Conservation (phyloP, 108 stramenopile genomes). For the Skeletonema menzelii region DNA sequence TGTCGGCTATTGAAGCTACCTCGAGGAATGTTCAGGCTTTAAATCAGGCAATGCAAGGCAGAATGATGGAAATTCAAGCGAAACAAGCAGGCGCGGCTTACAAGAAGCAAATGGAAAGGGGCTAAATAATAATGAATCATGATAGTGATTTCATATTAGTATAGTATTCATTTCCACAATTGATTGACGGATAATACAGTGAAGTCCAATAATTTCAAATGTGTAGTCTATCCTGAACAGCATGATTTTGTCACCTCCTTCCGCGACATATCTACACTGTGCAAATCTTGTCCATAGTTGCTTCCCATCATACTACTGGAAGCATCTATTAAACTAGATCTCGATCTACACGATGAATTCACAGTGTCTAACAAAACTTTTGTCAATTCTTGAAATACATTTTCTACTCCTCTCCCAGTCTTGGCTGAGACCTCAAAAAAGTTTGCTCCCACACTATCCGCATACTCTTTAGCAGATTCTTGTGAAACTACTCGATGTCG, state of each 20-base stretch:
- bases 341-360: conserved; percentile 13
- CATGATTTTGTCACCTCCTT: not conserved
- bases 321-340: conserved; percentile 16
- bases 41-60: conserved; percentile 86
- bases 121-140: not conserved
- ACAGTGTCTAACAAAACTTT: conserved; percentile 25
- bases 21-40: conserved; percentile 71
- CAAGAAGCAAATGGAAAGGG: conserved; percentile 8
- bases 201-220: too few species aligned
- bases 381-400: conserved; percentile 30
- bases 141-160: not conserved
- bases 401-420: conserved; percentile 27
- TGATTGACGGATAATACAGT: not conserved
- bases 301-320: conserved; percentile 13
- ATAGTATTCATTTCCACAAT: not conserved
- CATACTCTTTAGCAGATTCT: conserved; percentile 19
- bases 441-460: conserved; percentile 46
- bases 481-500: conserved; percentile 15
- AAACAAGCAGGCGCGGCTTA: conserved; percentile 60
- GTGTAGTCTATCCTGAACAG: not conserved
- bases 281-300: not conserved
- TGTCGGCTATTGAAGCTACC: conserved; percentile 61
- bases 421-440: conserved; percentile 86
- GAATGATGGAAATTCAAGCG: conserved; percentile 84
- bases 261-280: not conserved